Percentiles rank a stretch among this genome's conserved stretches.
These are phyloP conservation scores for Closterium sp. DNA, from an alignment of 139 green algal genomes.

Conservation along the genomic window DNA sequence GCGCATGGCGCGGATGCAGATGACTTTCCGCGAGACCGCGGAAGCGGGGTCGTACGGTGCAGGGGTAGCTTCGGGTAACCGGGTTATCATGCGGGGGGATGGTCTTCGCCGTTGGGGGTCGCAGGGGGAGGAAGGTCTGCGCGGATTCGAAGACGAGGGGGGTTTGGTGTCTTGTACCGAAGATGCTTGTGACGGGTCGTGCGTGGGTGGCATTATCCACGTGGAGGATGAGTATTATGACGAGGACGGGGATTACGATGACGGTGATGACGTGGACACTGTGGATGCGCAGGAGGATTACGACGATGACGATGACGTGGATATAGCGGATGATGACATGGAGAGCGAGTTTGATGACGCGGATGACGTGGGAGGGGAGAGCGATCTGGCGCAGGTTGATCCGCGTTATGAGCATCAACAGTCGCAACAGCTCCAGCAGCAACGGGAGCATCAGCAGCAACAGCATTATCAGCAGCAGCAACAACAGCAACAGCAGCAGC, in stretches of 20 bases:
- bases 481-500: background rate
- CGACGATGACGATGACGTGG: background rate
- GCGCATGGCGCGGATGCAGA: background rate
- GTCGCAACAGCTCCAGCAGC: background rate
- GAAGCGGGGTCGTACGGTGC: background rate
- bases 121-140: background rate
- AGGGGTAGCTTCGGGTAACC: background rate
- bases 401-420: background rate
- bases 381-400: background rate
- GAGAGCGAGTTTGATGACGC: background rate
- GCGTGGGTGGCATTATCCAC: background rate
- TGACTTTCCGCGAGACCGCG: background rate
- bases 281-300: background rate
- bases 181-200: background rate
- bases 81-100: background rate
- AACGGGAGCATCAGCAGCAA: background rate
- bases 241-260: background rate
- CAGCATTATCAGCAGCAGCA: background rate
- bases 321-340: background rate
- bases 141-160: background rate
- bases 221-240: slow-evolving; percentile 8
- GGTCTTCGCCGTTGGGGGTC: background rate
- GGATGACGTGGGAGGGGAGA: background rate
- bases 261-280: slow-evolving; percentile 4
- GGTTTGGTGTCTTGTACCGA: background rate